Base-by-base conservation (phyloP, 768 basidiomycete species). In the Rhodotorula kratochvilovae region DNA sequence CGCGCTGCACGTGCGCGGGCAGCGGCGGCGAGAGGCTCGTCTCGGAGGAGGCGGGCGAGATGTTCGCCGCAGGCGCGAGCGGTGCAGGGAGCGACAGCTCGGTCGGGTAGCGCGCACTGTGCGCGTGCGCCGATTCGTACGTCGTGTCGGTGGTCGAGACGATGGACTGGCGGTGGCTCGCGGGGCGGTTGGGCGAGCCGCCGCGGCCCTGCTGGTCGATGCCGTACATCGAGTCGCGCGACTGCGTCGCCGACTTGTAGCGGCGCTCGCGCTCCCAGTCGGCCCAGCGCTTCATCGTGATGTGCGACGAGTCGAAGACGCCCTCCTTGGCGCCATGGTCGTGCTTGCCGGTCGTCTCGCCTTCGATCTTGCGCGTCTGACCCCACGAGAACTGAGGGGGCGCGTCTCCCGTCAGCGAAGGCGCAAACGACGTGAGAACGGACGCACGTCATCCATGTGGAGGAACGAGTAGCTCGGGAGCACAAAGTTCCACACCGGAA, bases 241-340 rank as follows among this genome's bases (percentile, higher is more conserved):
- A 93, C 29, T 68, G 66, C 31, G 48, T 68, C 31, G 66, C 73
- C 51, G 45, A 43, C 4, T 46, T 42, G 69, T 75, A 97, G 71
- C 93, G 85, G 75, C 95, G 83, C 75, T 98, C 96, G 60, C 95
- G 84, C 83, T 98, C 96, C 80, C 96, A 98, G 81, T 98, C 96
- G 27, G 87, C 92, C 95, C 95, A 99, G 51, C 92, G 87, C 84
- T 98, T 98, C 96, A 98, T 97, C 46, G 95, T 90, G 76, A 99
- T 98, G 81, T 94, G 88, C 56, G 87, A 86, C 39, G 93, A 95
- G 82, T 99, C 95, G 77, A 99, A 99, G 79, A 90, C 90, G 79
- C 96, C 96, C 72, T 95, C 92, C 83, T 98, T 99, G 79, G 92
- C 94, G 19, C 90, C 90, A 76, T 92, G 90, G 67, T 85, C 81